Base-by-base conservation (phyloP, 148 eudicot genomes). In the Fagopyrum esculentum region DNA sequence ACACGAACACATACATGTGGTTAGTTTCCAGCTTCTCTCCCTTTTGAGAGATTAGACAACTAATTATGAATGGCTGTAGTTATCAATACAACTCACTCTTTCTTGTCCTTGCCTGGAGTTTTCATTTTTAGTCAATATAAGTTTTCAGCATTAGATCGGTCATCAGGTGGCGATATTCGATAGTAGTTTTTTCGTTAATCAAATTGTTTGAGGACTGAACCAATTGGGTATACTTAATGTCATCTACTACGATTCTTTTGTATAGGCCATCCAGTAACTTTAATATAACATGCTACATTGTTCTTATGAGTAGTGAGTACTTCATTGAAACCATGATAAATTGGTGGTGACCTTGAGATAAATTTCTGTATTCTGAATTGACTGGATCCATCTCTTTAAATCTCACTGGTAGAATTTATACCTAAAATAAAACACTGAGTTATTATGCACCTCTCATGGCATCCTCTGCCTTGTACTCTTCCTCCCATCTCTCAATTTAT, bases 1-100 rank as follows among this genome's bases (percentile, higher is more conserved):
- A 84, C 88, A 88, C 77, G 79, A 74, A 40, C 91, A 84, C 71
- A 73, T 91, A 70, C 88, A 84, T 73, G 83, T 86, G 97, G 98
- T 94, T 86, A 79, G 71, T 66, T 40, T 66, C 46, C 19, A 5
- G 5, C 10, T 13, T 29, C 6, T 22, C 15, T 15, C 6, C 68
- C 30, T 19, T 19, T 22, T 6, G 30, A 5, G 19, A 19, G 22
- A 59, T 5, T 3, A 59, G 6, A 11, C 64, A 59, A 54, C 22
- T 19, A 6, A 9, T 5, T 22, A 4, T 22, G 9, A 2, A 19
- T 59, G 11, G 22, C 3, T 19, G 22, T 19, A 7, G n/a, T 12
- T 54, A 13, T 59, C 8, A 22, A 17, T 54, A 13, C 30, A 59
- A 19, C 9, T 17, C 35, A 22, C 19, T 49, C 57, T 72, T 71